Conservation (phyloP, 2,329 filamentous ascomycete species). For the Trichoderma sp. region DNA sequence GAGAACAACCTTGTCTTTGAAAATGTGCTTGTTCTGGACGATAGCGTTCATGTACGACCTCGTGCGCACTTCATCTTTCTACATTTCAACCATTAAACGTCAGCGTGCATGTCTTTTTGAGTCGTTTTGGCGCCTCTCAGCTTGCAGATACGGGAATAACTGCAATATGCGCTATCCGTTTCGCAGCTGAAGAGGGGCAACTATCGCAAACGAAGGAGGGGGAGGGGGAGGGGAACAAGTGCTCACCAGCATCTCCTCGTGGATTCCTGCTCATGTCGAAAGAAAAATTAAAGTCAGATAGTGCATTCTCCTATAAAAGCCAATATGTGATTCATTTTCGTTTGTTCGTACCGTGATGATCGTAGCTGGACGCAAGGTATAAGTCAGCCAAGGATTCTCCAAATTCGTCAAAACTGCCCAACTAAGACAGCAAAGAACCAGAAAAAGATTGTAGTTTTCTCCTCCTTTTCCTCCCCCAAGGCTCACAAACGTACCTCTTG, state of each 20-base stretch:
- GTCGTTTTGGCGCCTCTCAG: neutral
- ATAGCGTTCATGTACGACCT: conserved; percentile 97
- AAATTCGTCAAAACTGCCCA: neutral
- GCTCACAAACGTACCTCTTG: conserved; percentile 69
- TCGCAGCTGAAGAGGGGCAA: conserved; percentile 16
- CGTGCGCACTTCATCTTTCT: conserved; percentile 99
- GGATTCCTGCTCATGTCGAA: conserved; percentile 68
- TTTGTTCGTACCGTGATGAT: conserved; percentile 78
- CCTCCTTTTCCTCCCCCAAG: neutral
- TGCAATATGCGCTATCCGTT: neutral
- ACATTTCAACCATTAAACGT: conserved; percentile 20
- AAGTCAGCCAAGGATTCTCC: conserved; percentile 38
- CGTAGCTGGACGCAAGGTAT: conserved; percentile 65
- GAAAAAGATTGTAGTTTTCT: neutral
- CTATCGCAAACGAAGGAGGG: conserved; percentile 25
- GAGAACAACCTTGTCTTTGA: conserved; percentile 81
- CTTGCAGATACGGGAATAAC: neutral
- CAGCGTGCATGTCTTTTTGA: neutral
- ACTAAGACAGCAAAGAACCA: neutral
- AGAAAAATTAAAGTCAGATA: conserved; percentile 28
- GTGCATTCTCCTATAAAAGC: neutral
- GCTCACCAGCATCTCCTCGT: conserved; percentile 97
- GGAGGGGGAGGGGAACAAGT: conserved; percentile 27
- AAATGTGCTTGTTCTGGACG: conserved; percentile 93
- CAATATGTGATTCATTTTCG: neutral